Conservation (phyloP, 2,329 filamentous ascomycete species). For the Colletotrichum plurivorum region DNA sequence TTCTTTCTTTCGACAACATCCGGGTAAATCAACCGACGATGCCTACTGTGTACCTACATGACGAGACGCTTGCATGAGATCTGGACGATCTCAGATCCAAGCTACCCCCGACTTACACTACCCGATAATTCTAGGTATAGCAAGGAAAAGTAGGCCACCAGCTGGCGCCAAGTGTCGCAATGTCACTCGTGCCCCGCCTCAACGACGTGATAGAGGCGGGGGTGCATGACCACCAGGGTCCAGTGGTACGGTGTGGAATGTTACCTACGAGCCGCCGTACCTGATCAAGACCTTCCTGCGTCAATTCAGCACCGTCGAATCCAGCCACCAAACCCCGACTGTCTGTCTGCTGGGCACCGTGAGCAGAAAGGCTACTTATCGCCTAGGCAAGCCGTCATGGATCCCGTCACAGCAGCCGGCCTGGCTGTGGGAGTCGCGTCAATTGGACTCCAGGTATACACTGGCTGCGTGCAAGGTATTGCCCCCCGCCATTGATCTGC, state of each 20-base stretch:
- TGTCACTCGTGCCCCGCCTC: background rate
- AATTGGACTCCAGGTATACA: constrained; percentile 62
- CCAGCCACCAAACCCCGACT: too few species aligned
- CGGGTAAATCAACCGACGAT: too few species aligned
- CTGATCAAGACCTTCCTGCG: too few species aligned
- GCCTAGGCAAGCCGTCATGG: constrained; percentile 48
- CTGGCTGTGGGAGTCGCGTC: constrained; percentile 61
- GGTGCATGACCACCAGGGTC: background rate
- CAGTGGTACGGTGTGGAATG: background rate
- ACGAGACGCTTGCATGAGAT: too few species aligned
- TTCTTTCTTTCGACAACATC: too few species aligned
- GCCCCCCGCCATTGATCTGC: background rate
- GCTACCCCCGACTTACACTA: background rate
- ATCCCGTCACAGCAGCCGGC: constrained; percentile 59
- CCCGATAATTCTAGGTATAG: background rate
- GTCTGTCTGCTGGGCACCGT: too few species aligned
- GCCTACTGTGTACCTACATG: too few species aligned
- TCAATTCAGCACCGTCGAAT: background rate
- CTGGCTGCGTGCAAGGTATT: constrained; percentile 59
- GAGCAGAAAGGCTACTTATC: too few species aligned
- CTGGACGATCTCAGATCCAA: background rate
- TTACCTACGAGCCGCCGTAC: background rate
- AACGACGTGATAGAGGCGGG: constrained; percentile 7
- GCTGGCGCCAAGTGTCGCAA: background rate
- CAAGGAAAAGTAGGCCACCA: background rate